These are phyloP conservation scores for Lactarius trivialis DNA, from an alignment of 768 basidiomycete species.

Conservation along the genomic window DNA sequence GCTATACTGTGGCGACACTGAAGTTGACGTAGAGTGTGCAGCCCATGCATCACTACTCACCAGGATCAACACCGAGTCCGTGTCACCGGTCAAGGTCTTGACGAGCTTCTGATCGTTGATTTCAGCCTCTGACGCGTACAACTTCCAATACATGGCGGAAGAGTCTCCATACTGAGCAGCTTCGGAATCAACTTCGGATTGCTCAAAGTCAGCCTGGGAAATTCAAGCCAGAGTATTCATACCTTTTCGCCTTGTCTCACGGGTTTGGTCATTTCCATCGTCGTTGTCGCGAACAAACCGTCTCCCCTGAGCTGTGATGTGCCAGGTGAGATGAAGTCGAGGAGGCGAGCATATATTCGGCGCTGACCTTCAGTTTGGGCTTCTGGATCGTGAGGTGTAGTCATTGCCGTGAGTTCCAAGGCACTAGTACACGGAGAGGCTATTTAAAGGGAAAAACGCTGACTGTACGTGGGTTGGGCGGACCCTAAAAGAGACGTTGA, in stretches of 20 bases:
- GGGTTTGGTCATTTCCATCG: not conserved
- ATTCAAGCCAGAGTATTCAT: not conserved
- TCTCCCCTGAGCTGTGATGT: not conserved
- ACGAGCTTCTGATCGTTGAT: constrained; percentile 11
- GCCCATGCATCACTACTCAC: not conserved
- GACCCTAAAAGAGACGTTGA: not conserved
- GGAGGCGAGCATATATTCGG: not conserved
- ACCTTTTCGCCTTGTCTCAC: not conserved
- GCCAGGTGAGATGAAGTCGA: not conserved
- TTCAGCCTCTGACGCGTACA: constrained; percentile 15
- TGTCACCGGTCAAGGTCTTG: constrained; percentile 16
- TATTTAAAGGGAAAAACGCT: not conserved
- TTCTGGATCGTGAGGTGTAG: not conserved
- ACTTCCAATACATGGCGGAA: constrained; percentile 16
- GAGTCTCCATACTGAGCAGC: not conserved
- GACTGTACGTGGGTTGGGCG: not conserved
- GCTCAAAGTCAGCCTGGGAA: not conserved
- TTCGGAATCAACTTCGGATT: no score
- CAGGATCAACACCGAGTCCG: constrained; percentile 15
- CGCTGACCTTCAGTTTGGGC: not conserved
- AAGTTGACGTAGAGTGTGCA: not conserved
- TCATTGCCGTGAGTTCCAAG: not conserved
- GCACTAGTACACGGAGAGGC: not conserved
- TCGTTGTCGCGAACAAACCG: not conserved
- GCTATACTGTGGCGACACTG: not conserved